Percentiles rank a stretch among this genome's conserved stretches.
These are phyloP conservation scores for Kwoniella shandongensis DNA, from an alignment of 768 basidiomycete genomes.

Conservation along the genomic window DNA sequence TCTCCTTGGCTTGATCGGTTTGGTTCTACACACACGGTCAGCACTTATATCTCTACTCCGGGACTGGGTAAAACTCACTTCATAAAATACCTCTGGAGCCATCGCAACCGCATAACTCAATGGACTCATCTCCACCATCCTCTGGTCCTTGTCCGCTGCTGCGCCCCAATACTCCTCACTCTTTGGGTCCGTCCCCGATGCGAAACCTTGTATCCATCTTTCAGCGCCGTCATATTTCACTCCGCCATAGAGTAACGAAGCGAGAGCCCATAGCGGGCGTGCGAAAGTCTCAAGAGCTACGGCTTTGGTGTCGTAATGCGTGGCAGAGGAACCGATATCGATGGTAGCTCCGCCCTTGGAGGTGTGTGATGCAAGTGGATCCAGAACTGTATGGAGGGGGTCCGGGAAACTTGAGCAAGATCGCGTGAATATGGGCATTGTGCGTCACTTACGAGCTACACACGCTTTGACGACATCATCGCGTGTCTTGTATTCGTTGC, in stretches of 20 bases:
- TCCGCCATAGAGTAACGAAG: constrained; percentile 67
- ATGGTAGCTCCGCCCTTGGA: constrained; percentile 72
- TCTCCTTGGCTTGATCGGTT: constrained; percentile 60
- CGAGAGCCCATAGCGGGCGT: constrained; percentile 73
- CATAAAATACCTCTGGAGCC: constrained; percentile 63
- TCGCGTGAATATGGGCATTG: not conserved
- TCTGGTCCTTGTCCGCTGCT: constrained; percentile 71
- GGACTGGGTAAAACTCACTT: constrained; percentile 32
- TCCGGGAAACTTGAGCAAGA: not conserved
- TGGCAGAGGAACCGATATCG: constrained; percentile 65
- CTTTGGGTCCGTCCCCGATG: constrained; percentile 67
- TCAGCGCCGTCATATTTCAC: constrained; percentile 61
- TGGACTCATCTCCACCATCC: constrained; percentile 79
- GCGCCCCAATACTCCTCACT: constrained; percentile 73
- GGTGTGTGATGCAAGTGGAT: constrained; percentile 68
- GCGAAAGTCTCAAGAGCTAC: constrained; percentile 72
- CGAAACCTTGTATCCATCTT: constrained; percentile 67
- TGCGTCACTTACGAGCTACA: constrained; percentile 40
- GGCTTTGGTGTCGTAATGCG: constrained; percentile 70
- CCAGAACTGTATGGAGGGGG: constrained; percentile 57
- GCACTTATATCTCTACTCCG: not conserved
- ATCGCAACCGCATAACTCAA: constrained; percentile 71
- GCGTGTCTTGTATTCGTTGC: constrained; percentile 65
- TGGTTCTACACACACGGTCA: constrained; percentile 21
- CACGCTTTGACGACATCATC: constrained; percentile 64